Base-by-base conservation (phyloP, 768 basidiomycete genomes). In the Amanita thiersii region DNA sequence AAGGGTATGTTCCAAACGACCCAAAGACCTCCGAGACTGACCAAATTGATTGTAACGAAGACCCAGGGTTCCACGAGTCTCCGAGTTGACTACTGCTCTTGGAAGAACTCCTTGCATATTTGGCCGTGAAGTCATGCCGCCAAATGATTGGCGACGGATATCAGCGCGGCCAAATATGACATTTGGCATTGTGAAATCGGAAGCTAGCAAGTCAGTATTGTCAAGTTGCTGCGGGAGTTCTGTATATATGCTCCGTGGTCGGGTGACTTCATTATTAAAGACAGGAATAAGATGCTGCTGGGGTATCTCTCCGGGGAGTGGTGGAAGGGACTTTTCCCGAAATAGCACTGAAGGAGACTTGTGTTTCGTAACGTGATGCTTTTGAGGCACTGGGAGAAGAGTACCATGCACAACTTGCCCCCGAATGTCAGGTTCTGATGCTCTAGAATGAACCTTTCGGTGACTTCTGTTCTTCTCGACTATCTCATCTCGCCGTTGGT, bases 321-420 rank as follows among this genome's bases (percentile, higher is more conserved):
- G 86, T 3, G 87, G 87, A 3, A 90, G 60, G 4, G 77, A 81
- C 52, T 90, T 90, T 46, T 89, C 85, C 37, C 81, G 66, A 12
- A 66, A 61, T 41, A 73, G 47, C 25, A 48, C 14, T 30, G 52
- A 49, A 43, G 45, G 36, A 49, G 56, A 28, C 28, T 36, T 35
- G 32, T 47, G 44, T 39, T 32, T 55, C 21, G 41, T n/a, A 23
- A 36, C 40, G 38, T 54, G 57, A 46, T 47, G 50, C 39, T 43
- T 41, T 47, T 39, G 47, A 51, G 41, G 40, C 11, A 35, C 55
- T 50, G 32, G 48, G 46, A 42, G 55, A 44, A 33, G 53, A 42
- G 32, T 14, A 54, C 44, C 39, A 60, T 45, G 29, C 40, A 51
- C 37, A 47, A 54, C 38, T 43, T 68, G 56, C 46, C 65, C 52